phyloP scores from a whole-genome alignment of 805 yeast species.

The Metschnikowia dekortorum region DNA sequence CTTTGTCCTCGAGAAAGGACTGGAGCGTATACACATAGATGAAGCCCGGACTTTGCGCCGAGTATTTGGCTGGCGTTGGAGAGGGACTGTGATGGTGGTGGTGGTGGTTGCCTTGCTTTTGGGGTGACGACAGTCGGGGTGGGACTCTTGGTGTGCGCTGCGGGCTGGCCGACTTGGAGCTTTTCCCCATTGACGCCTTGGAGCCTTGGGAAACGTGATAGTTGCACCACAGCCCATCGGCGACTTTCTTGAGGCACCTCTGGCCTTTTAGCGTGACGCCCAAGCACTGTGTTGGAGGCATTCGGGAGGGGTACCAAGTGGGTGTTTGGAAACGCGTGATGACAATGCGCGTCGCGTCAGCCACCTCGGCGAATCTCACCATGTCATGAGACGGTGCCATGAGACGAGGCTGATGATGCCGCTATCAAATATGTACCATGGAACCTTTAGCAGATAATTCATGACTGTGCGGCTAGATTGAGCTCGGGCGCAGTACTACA shows the following conservation, averaged over 20 bases:
- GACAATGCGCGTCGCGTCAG: neutral
- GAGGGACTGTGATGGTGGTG: neutral
- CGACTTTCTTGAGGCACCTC: slow-evolving; percentile 13
- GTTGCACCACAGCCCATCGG: slow-evolving; percentile 11
- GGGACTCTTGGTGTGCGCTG: neutral
- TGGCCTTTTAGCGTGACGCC: slow-evolving; percentile 14
- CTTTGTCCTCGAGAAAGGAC: slow-evolving; percentile 29
- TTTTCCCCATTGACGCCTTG: neutral
- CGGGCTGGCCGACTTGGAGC: neutral
- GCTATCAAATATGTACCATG: too few species aligned
- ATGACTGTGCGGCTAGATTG: too few species aligned
- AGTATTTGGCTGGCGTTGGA: neutral
- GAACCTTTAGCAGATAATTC: too few species aligned
- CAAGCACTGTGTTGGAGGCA: slow-evolving; percentile 13
- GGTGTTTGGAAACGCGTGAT: neutral
- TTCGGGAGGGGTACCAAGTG: neutral
- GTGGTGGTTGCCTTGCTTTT: neutral
- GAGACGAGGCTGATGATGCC: neutral
- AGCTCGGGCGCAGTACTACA: too few species aligned
- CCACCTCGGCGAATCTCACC: neutral
- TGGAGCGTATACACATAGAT: slow-evolving; percentile 49
- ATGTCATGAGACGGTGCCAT: too few species aligned
- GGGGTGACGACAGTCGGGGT: neutral
- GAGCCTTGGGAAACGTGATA: slow-evolving; percentile 10
- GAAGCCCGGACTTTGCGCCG: slow-evolving; percentile 27